Evolutionary conservation across 2,329 filamentous ascomycete species (phyloP), one percentile per base, ranked within the genome.

Genomic region (Calonectria leucothoes): DNA sequence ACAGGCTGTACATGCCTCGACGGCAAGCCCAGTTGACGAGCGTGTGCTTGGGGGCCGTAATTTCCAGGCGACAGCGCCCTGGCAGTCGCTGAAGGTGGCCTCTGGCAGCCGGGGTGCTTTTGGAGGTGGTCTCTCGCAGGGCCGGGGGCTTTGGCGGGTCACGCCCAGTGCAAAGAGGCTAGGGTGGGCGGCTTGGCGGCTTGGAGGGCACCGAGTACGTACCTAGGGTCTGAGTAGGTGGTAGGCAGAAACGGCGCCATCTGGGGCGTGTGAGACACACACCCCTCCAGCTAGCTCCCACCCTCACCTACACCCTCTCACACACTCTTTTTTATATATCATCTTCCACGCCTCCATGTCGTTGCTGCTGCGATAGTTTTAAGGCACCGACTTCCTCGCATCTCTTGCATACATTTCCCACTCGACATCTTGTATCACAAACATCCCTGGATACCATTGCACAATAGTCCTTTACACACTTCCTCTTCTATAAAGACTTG

Each of bases 221-320:
- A 55, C 67, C 57, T 51, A n/a, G 70, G 70, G 66, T 27, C n/a
- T 66, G 61, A n/a, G 42, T 23, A 45, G 20, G 42, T 75, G 73
- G 78, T 80, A 80, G 78, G 78, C 78, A 80, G 78, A 80, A 80
- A 80, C 78, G 73, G 72, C 75, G 57, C 45, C 25, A 48, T 31
- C 4, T 6, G 31, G 63, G 52, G 45, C 45, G 64, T 25, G 52
- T 64, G 23, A 37, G 17, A 52, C 52, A 49, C 42, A 37, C 52
- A 59, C 49, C 29, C 37, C 51, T 74, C 35, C 33, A 70, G 27
- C 59, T 57, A 33, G 42, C 64, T 67, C 42, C 66, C 69, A 48
- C 51, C 52, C 39, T 33, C 69, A 55, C 55, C 27, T 39, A 61
- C 55, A 61, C 51, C 35, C 55, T 27, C 55, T 49, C 67, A 33